Base-by-base conservation (phyloP, 2,329 filamentous ascomycete species). In the Purpureocillium lavendulum region DNA sequence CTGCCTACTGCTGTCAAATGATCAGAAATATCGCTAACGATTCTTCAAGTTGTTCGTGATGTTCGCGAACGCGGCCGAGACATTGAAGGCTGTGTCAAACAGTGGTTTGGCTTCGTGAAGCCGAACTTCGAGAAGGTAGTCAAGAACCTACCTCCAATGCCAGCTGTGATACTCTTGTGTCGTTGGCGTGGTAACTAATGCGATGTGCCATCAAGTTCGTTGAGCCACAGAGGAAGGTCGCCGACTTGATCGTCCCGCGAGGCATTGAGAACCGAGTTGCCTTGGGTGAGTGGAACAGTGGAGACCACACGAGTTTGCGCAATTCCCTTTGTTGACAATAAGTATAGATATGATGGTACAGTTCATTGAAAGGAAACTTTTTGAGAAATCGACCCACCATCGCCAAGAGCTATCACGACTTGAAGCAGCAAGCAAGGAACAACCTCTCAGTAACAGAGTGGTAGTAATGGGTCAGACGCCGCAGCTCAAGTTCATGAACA, bases 71-170 rank as follows among this genome's bases (percentile, higher is more conserved):
- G 92, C 53, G 90, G 86, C 3, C 77, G 92, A 56, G 90, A 95
- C 54, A 84, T 97, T 41, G 85, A 96, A 57, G 92, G 92, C 31
- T 90, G 89, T 54, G 89, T 98, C 60, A 97, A 97, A 62, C 92
- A 98, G 60, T 98, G 92, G 92, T 96, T 97, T 59, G 69, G 68
- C 10, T 98, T 85, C 57, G 92, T 98, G 33, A 98, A 98, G 63
- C 92, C 92, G 3, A 97, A 97, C 55, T 97, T 94, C 53, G 84
- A 90, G 60, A 87, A 84, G 62, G 74, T 73, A 30, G 7, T 26
- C 21, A 26, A 26, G 5, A 6, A 26, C 21, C 10, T n/a, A n/a
- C n/a, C n/a, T n/a, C n/a, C n/a, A n/a, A n/a, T n/a, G n/a, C n/a
- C n/a, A n/a, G n/a, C n/a, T n/a, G n/a, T n/a, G n/a, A n/a, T n/a